Conservation (phyloP, 2,329 filamentous ascomycete species). For the Hypoxylon sp. region DNA sequence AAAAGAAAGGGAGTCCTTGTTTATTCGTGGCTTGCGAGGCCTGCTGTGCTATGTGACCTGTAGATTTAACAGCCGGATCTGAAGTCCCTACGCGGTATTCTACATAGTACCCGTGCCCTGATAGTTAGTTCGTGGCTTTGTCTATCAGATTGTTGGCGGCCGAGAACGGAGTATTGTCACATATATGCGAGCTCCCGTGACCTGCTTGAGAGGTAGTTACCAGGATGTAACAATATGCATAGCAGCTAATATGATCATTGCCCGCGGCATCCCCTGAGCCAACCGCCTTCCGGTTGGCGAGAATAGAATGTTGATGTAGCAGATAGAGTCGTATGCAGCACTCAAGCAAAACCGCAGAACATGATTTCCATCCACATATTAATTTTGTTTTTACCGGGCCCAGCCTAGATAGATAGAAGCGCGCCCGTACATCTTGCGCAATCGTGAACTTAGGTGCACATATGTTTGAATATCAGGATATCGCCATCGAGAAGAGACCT, state of each 20-base stretch:
- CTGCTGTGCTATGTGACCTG: constrained; percentile 35
- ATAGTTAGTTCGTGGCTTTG: no score
- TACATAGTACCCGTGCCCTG: background rate
- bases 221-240: background rate
- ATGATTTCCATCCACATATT: constrained; percentile 7
- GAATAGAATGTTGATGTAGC: background rate
- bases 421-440: no score
- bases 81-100: constrained; percentile 19
- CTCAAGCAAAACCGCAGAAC: constrained; percentile 10
- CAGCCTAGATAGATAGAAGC: no score
- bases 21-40: constrained; percentile 23
- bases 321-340: constrained; percentile 7
- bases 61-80: constrained; percentile 30
- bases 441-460: constrained; percentile 9
- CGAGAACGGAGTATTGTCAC: constrained; percentile 19
- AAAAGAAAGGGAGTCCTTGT: constrained; percentile 10
- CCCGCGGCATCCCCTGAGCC: background rate
- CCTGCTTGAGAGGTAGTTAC: background rate
- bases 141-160: constrained; percentile 10
- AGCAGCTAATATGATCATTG: background rate
- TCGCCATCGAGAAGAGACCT: constrained; percentile 9
- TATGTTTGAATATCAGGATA: constrained; percentile 10
- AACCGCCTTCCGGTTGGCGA: constrained; percentile 1
- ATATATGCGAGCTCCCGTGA: constrained; percentile 20
- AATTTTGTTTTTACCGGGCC: no score